Percentiles rank a stretch among this genome's conserved stretches.
These are phyloP conservation scores for Neurospora tetrasperma DNA, from an alignment of 495 filamentous ascomycete genomes.

Conservation along the genomic window DNA sequence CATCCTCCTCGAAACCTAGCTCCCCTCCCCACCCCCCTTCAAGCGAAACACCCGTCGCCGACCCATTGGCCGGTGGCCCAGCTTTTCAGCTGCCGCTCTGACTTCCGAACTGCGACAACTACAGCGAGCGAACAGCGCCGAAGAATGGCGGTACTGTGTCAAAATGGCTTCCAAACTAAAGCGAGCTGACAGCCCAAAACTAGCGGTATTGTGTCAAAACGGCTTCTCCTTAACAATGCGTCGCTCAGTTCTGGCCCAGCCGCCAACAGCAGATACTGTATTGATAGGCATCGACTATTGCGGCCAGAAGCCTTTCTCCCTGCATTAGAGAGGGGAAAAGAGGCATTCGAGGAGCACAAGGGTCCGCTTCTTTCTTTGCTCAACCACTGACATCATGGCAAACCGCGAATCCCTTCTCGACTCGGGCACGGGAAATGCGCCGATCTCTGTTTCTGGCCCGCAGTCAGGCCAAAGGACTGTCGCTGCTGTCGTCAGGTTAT, in stretches of 20 bases:
- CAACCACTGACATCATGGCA: constrained; percentile 25
- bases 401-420: constrained; percentile 3
- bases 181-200: background rate
- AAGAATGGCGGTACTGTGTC: background rate
- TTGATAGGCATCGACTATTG: background rate
- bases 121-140: background rate
- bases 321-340: background rate
- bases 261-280: background rate
- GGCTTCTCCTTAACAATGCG: background rate
- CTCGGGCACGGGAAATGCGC: constrained; percentile 3
- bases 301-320: constrained; percentile 1
- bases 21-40: background rate
- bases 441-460: constrained; percentile 2
- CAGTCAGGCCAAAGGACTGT: background rate
- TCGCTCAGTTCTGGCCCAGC: background rate
- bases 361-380: constrained; percentile 1
- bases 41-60: background rate
- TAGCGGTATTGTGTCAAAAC: background rate
- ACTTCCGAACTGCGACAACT: background rate
- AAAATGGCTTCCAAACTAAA: background rate
- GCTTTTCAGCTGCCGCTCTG: background rate
- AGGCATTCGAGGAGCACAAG: constrained; percentile 1
- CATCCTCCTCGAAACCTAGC: background rate
- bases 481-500: background rate
- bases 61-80: background rate